phyloP scores from a whole-genome alignment of 2,329 filamentous ascomycete species.

The Beauveria australis region DNA sequence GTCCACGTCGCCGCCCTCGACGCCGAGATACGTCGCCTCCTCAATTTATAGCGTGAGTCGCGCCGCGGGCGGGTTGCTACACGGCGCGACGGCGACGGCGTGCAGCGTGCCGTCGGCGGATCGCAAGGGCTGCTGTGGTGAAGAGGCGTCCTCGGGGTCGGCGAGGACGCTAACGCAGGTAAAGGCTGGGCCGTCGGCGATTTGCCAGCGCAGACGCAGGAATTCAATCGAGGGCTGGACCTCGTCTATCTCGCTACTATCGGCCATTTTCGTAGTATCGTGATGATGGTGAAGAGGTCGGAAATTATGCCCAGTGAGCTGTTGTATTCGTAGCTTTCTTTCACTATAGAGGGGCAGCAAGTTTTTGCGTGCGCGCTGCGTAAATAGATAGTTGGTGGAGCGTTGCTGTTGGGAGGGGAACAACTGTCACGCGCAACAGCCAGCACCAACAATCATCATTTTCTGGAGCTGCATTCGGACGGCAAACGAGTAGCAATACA shows the following conservation, averaged over 20 bases:
- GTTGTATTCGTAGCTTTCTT: background rate
- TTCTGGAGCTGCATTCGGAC: too few relatives aligned
- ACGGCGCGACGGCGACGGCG: background rate
- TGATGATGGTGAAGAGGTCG: background rate
- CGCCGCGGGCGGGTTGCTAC: background rate
- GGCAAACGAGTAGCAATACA: too few relatives aligned
- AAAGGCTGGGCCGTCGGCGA: background rate
- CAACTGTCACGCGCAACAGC: background rate
- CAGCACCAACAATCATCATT: background rate
- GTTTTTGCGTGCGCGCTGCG: background rate
- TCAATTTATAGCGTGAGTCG: background rate
- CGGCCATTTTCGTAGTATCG: background rate
- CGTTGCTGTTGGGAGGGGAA: background rate
- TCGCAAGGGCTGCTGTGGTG: background rate
- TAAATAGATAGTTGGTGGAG: background rate
- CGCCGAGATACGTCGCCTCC: constrained; percentile 1
- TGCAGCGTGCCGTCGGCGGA: background rate
- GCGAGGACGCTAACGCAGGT: background rate
- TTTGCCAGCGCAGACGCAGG: constrained; percentile 6
- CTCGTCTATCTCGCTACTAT: background rate
- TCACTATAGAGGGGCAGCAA: background rate
- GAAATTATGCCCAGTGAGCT: background rate
- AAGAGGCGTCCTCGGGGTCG: constrained; percentile 1
- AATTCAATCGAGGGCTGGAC: background rate
- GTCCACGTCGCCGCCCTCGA: background rate